These are phyloP conservation scores for Jamesozyma piceae DNA, from an alignment of 805 yeast species.

Conservation along the genomic window DNA sequence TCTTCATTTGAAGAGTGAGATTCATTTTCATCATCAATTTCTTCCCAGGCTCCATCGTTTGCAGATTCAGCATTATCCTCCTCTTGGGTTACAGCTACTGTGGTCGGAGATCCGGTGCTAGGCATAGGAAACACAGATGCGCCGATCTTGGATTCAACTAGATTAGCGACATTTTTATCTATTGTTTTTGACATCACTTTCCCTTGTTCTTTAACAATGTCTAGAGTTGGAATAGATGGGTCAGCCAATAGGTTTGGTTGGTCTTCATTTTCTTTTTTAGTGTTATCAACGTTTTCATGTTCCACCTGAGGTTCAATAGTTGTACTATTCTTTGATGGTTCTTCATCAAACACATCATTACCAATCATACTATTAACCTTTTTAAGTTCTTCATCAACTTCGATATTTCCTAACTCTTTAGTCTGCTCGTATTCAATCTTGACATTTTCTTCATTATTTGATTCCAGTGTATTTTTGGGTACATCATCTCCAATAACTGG, in stretches of 20 bases:
- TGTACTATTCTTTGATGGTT: background rate
- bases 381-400: background rate
- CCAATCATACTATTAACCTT: background rate
- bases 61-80: too few species aligned
- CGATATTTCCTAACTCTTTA: background rate
- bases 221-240: too few species aligned
- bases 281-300: too few species aligned
- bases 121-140: too few species aligned
- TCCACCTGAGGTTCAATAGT: background rate
- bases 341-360: background rate
- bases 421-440: background rate
- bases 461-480: background rate
- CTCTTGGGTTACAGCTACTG: background rate
- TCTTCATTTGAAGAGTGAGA: background rate
- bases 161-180: too few species aligned
- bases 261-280: too few species aligned
- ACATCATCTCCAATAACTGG: background rate
- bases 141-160: too few species aligned
- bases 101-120: background rate
- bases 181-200: too few species aligned
- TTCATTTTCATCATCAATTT: background rate
- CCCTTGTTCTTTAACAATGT: too few species aligned
- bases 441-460: background rate
- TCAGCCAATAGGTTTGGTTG: too few species aligned
- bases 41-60: slow-evolving; percentile 8